Evolutionary conservation across 306 rosid genomes (phyloP).

Genomic region (Luffa acutangula): DNA sequence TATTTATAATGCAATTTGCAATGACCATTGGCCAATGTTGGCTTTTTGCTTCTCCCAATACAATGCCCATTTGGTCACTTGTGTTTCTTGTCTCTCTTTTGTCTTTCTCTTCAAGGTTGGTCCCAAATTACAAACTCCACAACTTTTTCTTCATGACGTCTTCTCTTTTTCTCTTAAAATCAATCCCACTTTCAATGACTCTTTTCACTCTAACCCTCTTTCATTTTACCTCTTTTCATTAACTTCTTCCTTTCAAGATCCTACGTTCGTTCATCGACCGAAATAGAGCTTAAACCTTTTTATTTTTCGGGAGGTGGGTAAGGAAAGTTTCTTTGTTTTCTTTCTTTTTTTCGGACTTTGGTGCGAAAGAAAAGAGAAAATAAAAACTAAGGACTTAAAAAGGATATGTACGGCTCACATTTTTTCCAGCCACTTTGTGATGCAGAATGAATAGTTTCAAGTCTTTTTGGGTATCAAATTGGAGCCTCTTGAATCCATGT

Average conservation of each 20-base stretch:
- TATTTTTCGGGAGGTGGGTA: too few relatives aligned
- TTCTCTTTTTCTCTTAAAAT: too few relatives aligned
- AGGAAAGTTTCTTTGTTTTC: too few relatives aligned
- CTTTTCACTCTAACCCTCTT: too few relatives aligned
- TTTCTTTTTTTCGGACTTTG: too few relatives aligned
- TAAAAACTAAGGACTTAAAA: too few relatives aligned
- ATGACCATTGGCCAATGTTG: neutral
- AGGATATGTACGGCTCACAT: neutral
- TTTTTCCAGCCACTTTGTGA: neutral
- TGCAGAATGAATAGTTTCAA: neutral
- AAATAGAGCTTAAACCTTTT: too few relatives aligned
- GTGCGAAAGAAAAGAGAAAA: too few relatives aligned
- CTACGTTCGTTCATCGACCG: too few relatives aligned
- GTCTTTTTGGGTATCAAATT: neutral
- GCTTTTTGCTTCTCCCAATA: neutral
- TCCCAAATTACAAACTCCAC: neutral
- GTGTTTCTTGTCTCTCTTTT: neutral
- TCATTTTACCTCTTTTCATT: neutral
- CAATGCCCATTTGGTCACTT: neutral
- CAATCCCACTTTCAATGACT: neutral
- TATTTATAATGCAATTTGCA: too few relatives aligned
- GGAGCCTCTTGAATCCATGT: slow-evolving; percentile 1
- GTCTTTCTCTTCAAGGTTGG: neutral
- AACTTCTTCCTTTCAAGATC: too few relatives aligned
- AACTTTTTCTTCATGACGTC: too few relatives aligned